Evolutionary conservation across 2,329 filamentous ascomycete genomes (phyloP).

Genomic region (Pseudogymnoascus sp.): DNA sequence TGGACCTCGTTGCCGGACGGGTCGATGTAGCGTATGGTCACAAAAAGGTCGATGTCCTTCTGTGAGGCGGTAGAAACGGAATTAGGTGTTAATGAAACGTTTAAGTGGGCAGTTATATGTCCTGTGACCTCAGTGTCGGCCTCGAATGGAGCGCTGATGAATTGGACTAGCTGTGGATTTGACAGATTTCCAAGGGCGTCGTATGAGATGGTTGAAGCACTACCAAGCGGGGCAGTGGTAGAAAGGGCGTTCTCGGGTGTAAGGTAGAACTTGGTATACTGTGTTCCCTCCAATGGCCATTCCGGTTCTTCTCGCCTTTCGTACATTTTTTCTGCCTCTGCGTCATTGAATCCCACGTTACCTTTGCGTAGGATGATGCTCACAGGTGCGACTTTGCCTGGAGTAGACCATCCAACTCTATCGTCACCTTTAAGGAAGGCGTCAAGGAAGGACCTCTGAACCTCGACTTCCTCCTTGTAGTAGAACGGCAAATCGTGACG

Average conservation of each 20-base stretch:
- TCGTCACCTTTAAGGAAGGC: conserved; percentile 64
- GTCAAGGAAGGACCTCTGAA: conserved; percentile 60
- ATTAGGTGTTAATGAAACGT: conserved; percentile 39
- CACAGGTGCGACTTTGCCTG: conserved; percentile 51
- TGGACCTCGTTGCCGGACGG: conserved; percentile 46
- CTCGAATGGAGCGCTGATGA: conserved; percentile 49
- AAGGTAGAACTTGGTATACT: conserved; percentile 54
- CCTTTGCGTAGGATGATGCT: conserved; percentile 55
- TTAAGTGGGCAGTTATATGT: conserved; percentile 54
- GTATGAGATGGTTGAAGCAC: conserved; percentile 42
- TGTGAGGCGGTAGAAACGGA: not conserved
- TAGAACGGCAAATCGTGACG: conserved; percentile 67
- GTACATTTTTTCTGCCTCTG: conserved; percentile 49
- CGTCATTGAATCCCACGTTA: conserved; percentile 57
- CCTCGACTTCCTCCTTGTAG: conserved; percentile 57
- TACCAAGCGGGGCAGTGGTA: not conserved
- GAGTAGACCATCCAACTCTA: conserved; percentile 47
- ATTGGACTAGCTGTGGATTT: conserved; percentile 45
- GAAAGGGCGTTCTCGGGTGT: conserved; percentile 31
- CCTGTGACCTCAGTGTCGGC: conserved; percentile 61
- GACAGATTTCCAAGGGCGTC: conserved; percentile 49
- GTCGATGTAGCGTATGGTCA: conserved; percentile 52
- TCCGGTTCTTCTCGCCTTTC: conserved; percentile 46
- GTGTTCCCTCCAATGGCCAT: conserved; percentile 59
- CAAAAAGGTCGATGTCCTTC: conserved; percentile 53